Conservation (phyloP, 1,139 yeast species). For the Saccharomyces hybrid region DNA sequence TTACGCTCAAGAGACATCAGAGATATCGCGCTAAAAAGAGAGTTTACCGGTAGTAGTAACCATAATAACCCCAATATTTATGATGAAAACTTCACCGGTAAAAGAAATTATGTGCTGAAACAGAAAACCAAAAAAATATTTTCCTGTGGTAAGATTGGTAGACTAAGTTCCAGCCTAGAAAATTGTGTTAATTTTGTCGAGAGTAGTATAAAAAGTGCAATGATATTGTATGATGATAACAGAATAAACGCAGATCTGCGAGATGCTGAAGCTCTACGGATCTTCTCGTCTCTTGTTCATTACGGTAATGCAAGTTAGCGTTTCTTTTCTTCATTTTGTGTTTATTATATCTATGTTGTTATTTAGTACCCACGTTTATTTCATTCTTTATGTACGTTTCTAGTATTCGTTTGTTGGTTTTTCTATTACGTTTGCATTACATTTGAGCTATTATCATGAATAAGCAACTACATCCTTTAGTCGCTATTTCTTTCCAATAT, state of each 20-base stretch:
- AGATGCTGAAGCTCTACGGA: constrained; percentile 11
- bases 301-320: constrained; percentile 5
- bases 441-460: no score
- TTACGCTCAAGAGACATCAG: constrained; percentile 53
- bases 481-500: no score
- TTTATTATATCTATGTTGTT: background rate
- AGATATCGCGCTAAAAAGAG: constrained; percentile 39
- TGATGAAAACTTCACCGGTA: constrained; percentile 8
- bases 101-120: constrained; percentile 9
- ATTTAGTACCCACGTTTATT: background rate
- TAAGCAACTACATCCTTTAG: no score
- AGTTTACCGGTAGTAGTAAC: background rate
- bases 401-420: background rate
- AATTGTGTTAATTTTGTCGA: constrained; percentile 21
- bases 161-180: constrained; percentile 17
- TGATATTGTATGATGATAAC: constrained; percentile 19
- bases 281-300: constrained; percentile 14
- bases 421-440: no score
- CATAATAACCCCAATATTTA: constrained; percentile 1
- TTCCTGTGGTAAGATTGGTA: constrained; percentile 24
- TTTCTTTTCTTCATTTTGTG: background rate
- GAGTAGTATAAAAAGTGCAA: constrained; percentile 18
- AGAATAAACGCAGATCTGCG: constrained; percentile 8
- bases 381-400: background rate
- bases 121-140: constrained; percentile 27